Evolutionary conservation across 176 grass and related monocot species (phyloP), one percentile per base, ranked within the genome.

Genomic region (Poa annua): DNA sequence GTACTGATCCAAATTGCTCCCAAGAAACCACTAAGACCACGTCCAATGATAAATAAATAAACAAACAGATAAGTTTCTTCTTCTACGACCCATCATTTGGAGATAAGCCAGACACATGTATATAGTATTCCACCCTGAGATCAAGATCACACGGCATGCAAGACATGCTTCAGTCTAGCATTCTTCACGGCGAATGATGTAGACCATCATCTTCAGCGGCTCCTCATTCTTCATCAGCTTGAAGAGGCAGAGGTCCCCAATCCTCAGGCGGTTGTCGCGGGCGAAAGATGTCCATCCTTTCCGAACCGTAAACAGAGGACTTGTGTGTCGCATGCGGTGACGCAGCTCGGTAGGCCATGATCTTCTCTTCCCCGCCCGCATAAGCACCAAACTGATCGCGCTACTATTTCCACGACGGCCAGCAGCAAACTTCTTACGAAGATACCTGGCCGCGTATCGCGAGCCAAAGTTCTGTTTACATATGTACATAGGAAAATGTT

Each of bases 111-210:
- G 36, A 17, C 66, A 21, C 65, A 3, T n/a, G n/a, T 4, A 36
- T 4, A 12, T n/a, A 42, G 20, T 70, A 22, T 21, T 42, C 0
- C 20, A 70, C 19, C 35, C 20, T 2, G 11, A 69, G 4, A 6
- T 42, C 36, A 42, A 42, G 20, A 42, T 69, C 66, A n/a, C 0
- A 71, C 38, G 45, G 4, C 66, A 42, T 3, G 20, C 67, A 45
- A 22, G 66, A 69, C 68, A 45, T 71, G 68, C n/a, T 47, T 71
- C 11, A 47, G 11, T 13, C 41, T 72, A 45, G 42, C n/a, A 71
- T 15, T 47, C 13, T 11, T 71, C 41, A 22, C n/a, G 41, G 21
- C n/a, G 41, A 44, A 71, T 44, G 68, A 72, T 48, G 21, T 72
- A 48, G 42, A 72, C 41, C 41, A 72, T 48, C 42, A 72, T 48